Evolutionary conservation across 495 filamentous ascomycete species (phyloP), one percentile per base, ranked within the genome.

Genomic region (Penicillium crystallinum): DNA sequence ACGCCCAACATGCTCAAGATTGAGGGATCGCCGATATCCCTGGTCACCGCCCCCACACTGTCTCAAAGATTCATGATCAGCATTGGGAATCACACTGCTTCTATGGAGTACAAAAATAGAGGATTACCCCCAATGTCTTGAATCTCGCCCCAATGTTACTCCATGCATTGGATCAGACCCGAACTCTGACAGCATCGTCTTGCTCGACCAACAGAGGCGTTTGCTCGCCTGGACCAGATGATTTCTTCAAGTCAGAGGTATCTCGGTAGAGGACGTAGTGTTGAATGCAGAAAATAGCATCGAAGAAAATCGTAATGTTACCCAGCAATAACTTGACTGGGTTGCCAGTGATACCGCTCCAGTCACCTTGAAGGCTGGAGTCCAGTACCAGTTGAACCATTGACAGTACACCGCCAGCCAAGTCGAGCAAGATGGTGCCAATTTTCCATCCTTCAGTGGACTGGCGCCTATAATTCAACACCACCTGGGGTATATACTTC

Each of bases 401-500:
- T 25, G 89, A 95, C n/a, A 97, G 67, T 4, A 92, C 58, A 12
- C 91, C 89, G 3, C 93, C 93, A 10, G 74, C 62, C 56, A 95
- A 72, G 60, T 97, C 93, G 14, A 97, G 72, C n/a, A 96, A 73
- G 49, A 93, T 91, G 66, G 91, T 87, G 37, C 70, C 59, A 51
- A 97, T 97, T 49, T 80, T 85, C 91, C 91, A 97, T 31, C 95
- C 93, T 25, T 75, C 69, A 2, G 93, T 98, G 31, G 88, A 91
- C 53, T 84, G 76, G 43, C 89, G 87, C 62, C 81, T 78, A 60
- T 87, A 91, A 71, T 97, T 97, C 54, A 86, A 74, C 55, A 82
- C 76, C 10, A 85, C 84, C 71, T 98, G 93, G 11, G 93, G 95
- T 33, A 87, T 79, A 69, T 97, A 98, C 66, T 98, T 98, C 58